Conservation (phyloP, 129 eudicot genomes). For the Deinandra increscens region DNA sequence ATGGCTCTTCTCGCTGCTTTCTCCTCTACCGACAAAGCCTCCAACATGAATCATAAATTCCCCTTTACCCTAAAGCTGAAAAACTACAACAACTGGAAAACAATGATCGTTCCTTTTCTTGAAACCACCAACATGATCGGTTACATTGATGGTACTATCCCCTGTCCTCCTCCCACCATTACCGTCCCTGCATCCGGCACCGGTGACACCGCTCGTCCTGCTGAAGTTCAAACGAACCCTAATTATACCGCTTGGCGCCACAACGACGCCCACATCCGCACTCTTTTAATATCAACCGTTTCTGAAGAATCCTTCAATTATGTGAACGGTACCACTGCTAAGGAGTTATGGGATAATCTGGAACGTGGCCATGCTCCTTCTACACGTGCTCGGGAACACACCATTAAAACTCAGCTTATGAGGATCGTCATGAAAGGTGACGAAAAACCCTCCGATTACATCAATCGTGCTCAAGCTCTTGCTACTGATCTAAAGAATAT, state of each 20-base stretch:
- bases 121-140: not conserved
- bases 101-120: not conserved
- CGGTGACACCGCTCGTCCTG: not conserved
- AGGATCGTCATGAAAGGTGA: too few species aligned
- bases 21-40: conserved; percentile 40
- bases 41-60: conserved; percentile 78
- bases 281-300: not conserved
- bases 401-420: too few species aligned
- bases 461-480: too few species aligned
- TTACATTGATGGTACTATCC: not conserved
- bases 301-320: not conserved
- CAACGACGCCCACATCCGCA: not conserved
- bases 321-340: not conserved
- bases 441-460: too few species aligned
- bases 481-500: too few species aligned
- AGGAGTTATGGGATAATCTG: not conserved
- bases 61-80: conserved; percentile 7
- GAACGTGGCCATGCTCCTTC: too few species aligned
- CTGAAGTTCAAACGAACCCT: not conserved
- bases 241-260: not conserved
- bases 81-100: not conserved
- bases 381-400: too few species aligned
- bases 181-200: not conserved
- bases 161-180: not conserved
- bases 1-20: conserved; percentile 54